phyloP scores from a whole-genome alignment of 169 alveolate species.

The Toxoplasma gondii region DNA sequence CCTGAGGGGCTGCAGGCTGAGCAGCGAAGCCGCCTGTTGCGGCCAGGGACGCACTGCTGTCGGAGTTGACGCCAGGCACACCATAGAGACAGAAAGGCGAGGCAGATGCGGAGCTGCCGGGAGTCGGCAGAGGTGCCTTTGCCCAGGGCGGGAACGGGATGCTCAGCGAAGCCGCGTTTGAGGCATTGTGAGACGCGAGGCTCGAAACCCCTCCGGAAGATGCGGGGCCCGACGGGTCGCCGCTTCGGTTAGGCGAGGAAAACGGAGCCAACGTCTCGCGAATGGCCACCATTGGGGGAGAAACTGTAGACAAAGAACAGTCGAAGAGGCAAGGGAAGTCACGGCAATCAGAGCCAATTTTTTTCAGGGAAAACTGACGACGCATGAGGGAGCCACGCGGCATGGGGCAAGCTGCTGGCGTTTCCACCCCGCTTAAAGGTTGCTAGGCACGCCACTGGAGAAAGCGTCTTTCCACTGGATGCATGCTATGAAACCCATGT shows the following conservation, averaged over 20 bases:
- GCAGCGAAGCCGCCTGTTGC: not conserved
- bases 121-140: not conserved
- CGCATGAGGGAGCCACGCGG: no score
- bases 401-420: no score
- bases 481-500: no score
- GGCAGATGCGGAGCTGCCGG: not conserved
- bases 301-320: not conserved
- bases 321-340: no score
- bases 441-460: no score
- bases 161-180: conserved; percentile 15
- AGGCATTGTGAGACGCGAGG: not conserved
- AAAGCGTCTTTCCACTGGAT: no score
- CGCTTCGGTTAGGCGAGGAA: not conserved
- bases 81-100: not conserved
- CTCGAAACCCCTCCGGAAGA: not conserved
- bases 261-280: conserved; percentile 53
- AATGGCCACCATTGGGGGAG: conserved; percentile 60
- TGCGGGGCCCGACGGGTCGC: not conserved
- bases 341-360: no score
- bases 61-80: not conserved
- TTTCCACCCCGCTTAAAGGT: no score
- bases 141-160: conserved; percentile 47
- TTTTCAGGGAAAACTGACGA: no score
- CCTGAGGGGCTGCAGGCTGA: not conserved
- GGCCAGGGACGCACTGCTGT: not conserved